Conservation (phyloP, 2,329 filamentous ascomycete species). For the Sphaerulina musiva region DNA sequence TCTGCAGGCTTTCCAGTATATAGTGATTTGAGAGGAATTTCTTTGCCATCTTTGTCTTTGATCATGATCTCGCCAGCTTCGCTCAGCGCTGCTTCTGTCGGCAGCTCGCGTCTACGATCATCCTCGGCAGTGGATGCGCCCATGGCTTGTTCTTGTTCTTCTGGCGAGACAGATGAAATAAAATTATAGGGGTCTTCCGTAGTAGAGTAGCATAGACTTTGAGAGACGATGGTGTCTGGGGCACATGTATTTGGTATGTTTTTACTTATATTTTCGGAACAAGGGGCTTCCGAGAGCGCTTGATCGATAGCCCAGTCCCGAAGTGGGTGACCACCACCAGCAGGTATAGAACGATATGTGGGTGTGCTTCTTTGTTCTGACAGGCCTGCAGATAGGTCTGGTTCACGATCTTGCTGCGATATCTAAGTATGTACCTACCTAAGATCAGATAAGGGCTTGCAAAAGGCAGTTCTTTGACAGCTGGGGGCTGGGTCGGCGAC, state of each 20-base stretch:
- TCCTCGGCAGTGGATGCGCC: slow-evolving; percentile 12
- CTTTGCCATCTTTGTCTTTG: slow-evolving; percentile 26
- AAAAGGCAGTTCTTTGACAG: background rate
- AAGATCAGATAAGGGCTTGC: background rate
- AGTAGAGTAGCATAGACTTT: background rate
- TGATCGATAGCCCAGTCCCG: no score
- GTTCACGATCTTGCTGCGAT: background rate
- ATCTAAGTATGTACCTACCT: no score
- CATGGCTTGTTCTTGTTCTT: slow-evolving; percentile 5
- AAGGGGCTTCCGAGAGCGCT: no score
- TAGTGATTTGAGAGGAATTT: slow-evolving; percentile 26
- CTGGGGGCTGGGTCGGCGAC: no score
- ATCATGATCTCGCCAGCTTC: slow-evolving; percentile 23
- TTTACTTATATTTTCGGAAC: no score
- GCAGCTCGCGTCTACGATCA: slow-evolving; percentile 16
- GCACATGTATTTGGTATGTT: no score
- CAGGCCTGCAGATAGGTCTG: no score
- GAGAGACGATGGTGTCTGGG: background rate
- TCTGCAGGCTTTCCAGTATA: slow-evolving; percentile 19
- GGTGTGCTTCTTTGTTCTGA: no score
- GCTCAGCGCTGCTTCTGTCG: slow-evolving; percentile 13
- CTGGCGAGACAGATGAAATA: background rate
- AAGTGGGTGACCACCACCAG: no score
- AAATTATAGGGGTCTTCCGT: background rate
- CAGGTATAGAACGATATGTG: no score